A percentile compares a stretch with the other conserved stretches of the same genome.
Conservation (phyloP, 257 asterid species). For the Cynanchum wilfordii region DNA sequence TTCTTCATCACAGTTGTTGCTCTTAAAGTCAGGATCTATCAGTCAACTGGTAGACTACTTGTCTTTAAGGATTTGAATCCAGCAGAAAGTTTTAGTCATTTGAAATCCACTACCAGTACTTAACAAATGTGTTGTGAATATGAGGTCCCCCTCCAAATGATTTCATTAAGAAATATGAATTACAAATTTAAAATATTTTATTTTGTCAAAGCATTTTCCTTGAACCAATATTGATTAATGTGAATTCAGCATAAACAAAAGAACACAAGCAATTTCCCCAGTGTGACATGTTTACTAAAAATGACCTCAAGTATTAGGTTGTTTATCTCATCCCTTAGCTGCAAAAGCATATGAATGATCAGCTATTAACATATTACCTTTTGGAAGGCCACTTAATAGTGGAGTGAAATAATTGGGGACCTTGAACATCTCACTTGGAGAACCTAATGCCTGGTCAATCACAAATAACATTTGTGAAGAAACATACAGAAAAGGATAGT, state of each 20-base stretch:
- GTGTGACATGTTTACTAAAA: not conserved
- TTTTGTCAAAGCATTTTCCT: not conserved
- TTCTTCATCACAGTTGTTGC: not conserved
- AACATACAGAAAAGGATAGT: not conserved
- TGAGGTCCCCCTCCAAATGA: not conserved
- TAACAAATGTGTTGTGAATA: not conserved
- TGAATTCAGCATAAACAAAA: constrained; percentile 2
- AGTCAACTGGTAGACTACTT: not conserved
- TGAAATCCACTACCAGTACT: not conserved
- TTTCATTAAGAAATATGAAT: not conserved
- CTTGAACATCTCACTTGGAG: constrained; percentile 41
- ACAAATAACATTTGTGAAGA: constrained; percentile 2
- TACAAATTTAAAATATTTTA: not conserved
- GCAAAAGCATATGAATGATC: not conserved
- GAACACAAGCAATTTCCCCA: not conserved
- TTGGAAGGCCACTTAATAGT: constrained; percentile 52
- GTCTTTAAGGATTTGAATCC: not conserved
- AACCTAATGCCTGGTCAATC: constrained; percentile 63
- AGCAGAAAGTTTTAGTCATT: not conserved
- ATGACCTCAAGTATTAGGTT: not conserved
- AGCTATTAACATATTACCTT: constrained; percentile 42
- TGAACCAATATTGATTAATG: not conserved
- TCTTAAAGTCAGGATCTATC: not conserved
- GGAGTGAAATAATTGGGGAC: constrained; percentile 58
- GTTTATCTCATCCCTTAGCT: not conserved